Evolutionary conservation across 2,329 filamentous ascomycete species (phyloP), one percentile per base, ranked within the genome.

Genomic region (Aspergillus nomiae): DNA sequence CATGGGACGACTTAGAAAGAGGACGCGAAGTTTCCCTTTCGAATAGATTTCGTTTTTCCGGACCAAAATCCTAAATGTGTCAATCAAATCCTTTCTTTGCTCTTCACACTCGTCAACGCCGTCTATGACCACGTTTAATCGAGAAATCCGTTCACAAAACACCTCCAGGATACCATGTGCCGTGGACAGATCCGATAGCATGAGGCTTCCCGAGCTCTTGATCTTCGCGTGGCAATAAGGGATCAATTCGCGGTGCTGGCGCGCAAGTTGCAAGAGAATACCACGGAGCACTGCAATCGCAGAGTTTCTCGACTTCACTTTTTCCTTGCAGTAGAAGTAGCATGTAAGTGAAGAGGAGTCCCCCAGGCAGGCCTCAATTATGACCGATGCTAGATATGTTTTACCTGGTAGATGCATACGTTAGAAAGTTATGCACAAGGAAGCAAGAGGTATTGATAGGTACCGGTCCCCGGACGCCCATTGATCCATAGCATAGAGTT

Each of bases 51-150:
- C 61, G 14, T 16, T 46, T 11, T 55, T 61, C n/a, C 36, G 59
- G 24, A 61, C 56, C 54, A 63, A 41, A 10, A 46, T 38, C 12
- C 58, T 57, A 32, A 63, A 43, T 28, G 9, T 60, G 11, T 61
- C 58, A 2, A 61, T 54, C 11, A 61, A 19, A 7, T 61, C 62
- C 24, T 58, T 56, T 45, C 36, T 54, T n/a, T 24, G 53, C 8
- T 58, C 26, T 21, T 48, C 58, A 9, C 58, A 61, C 53, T 63
- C 62, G 28, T 63, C 62, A 16, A 63, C 54, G 4, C 62, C 58
- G 21, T 63, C 62, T 10, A 63, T 55, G 5, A 63, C 11, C 12
- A 63, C 56, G 16, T 61, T 54, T 7, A 54, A 24, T n/a, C 14
- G 62, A 14, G 62, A 32, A 10, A 63, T 48, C 2, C 62, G 14